phyloP scores from a whole-genome alignment of 306 rosid species.

The Trifolium fragiferum region DNA sequence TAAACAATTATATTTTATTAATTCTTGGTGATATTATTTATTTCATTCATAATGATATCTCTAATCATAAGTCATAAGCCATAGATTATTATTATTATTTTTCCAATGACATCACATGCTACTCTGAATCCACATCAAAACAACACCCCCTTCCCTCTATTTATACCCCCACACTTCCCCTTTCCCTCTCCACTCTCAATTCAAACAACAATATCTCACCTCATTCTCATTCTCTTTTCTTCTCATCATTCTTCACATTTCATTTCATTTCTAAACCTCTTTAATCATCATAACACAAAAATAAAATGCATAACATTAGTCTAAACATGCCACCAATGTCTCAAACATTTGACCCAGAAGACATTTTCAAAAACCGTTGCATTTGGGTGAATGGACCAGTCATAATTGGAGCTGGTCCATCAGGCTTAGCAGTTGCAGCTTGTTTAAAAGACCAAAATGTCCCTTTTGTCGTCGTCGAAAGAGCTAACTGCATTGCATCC shows the following conservation, averaged over 20 bases:
- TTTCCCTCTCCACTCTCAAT: slow-evolving; percentile 53
- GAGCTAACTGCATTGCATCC: slow-evolving; percentile 90
- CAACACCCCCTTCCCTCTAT: slow-evolving; percentile 50
- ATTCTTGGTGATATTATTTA: not conserved
- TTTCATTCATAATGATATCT: slow-evolving; percentile 11
- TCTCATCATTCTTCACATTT: not conserved
- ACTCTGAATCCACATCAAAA: slow-evolving; percentile 21
- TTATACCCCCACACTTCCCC: slow-evolving; percentile 52
- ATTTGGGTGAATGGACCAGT: slow-evolving; percentile 87
- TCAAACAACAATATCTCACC: slow-evolving; percentile 48
- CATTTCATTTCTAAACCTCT: not conserved
- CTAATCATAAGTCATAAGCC: slow-evolving; percentile 29
- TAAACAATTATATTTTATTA: too few relatives aligned
- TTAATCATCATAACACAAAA: not conserved
- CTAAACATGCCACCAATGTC: slow-evolving; percentile 55
- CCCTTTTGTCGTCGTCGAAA: slow-evolving; percentile 72
- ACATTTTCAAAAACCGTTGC: slow-evolving; percentile 55
- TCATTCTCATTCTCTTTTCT: slow-evolving; percentile 19
- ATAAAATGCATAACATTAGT: slow-evolving; percentile 48
- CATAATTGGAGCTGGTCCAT: slow-evolving; percentile 91
- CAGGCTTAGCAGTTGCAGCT: slow-evolving; percentile 87
- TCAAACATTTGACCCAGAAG: slow-evolving; percentile 48
- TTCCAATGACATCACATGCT: slow-evolving; percentile 64
- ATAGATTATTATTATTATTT: slow-evolving; percentile 40
- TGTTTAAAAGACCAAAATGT: slow-evolving; percentile 80